These are phyloP conservation scores for Abrus precatorius DNA, from an alignment of 306 rosid genomes.

Conservation along the genomic window DNA sequence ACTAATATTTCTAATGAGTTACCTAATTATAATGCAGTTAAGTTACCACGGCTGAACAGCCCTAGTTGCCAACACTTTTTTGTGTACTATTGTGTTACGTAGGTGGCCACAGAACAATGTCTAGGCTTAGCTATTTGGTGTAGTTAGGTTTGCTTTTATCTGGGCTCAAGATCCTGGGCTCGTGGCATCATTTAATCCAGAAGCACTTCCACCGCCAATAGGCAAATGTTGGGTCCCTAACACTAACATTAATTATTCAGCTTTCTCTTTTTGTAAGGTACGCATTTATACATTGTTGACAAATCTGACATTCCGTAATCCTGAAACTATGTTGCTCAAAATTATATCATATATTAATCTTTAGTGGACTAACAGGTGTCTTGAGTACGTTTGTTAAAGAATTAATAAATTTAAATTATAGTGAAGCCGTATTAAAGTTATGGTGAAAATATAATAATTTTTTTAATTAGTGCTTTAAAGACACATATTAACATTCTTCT, in stretches of 20 bases:
- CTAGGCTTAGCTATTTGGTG: not conserved
- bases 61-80: not conserved
- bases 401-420: not conserved
- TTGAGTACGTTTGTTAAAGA: constrained; percentile 12
- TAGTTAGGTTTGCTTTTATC: constrained; percentile 33
- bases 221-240: not conserved
- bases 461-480: not conserved
- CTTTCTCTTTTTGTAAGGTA: constrained; percentile 52
- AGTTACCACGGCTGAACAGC: not conserved
- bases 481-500: not conserved
- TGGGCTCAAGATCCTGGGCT: constrained; percentile 33
- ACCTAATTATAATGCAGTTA: not conserved
- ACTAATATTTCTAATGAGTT: not conserved
- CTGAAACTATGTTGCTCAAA: constrained; percentile 49
- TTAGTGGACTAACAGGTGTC: no score
- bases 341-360: not conserved
- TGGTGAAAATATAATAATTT: no score
- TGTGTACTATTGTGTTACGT: not conserved
- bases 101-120: no score
- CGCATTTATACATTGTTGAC: constrained; percentile 47
- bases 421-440: no score
- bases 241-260: constrained; percentile 8
- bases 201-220: not conserved
- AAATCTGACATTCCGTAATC: constrained; percentile 90
- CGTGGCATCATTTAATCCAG: constrained; percentile 47